Base-by-base conservation (phyloP, 495 filamentous ascomycete species). In the Geoglossum glabrum region DNA sequence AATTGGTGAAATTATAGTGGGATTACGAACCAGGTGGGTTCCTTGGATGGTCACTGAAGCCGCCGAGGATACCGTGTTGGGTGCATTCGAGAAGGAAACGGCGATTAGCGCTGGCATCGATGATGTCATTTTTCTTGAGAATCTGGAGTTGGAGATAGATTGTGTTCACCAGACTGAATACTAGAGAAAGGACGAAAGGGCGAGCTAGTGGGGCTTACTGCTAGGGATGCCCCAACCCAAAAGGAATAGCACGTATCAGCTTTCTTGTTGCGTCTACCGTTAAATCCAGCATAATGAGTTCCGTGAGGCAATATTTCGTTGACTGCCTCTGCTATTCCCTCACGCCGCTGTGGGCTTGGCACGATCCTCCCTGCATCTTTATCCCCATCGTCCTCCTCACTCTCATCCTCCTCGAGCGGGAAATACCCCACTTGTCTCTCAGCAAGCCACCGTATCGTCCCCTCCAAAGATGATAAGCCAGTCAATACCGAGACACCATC, bases 201-300 rank as follows among this genome's bases (percentile, higher is more conserved):
- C 2, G 26, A 17, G 11, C 11, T 36, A 34, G 19, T 10, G 57
- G 59, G 49, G 6, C 72, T 62, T 72, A 86, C 79, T 54, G 69
- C 71, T 7, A 97, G 68, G 6, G 86, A 79, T 11, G 78, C 89
- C 28, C 74, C 74, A 1, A 84, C 85, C 92, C 92, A 98, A 73
- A 88, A 98, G 6, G 78, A 80, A 68, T 98, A 97, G 69, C 92
- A 98, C 1, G 90, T 97, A 70, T 98, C 92, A 21, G 83, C 81
- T 13, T 79, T 67, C 65, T 98, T 98, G 71, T 95, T 95, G 60
- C 76, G 78, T 34, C 92, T 80, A 46, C 92, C 92, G 63, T 90
- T 94, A 66, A 93, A 86, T 25, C 87, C 90, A 7, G 77, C 75
- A 60, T 71, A 79, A 50, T 66, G 73, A 67, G 74, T 70, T 61